Evolutionary conservation across 306 rosid species (phyloP).

Genomic region (Cicer judaicum): DNA sequence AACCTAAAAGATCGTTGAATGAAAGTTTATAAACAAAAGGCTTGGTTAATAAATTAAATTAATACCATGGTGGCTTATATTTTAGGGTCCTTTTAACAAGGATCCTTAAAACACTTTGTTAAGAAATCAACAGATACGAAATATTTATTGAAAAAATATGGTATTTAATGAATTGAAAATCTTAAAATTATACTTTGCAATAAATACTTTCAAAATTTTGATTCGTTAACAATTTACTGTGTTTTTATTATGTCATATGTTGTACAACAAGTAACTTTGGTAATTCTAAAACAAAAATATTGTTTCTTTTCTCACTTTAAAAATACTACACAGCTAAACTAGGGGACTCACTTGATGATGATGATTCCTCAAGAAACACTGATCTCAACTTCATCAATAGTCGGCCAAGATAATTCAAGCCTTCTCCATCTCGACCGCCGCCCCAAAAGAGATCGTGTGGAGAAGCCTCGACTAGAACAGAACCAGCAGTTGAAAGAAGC

Average conservation of each 20-base stretch:
- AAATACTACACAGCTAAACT: conserved; percentile 41
- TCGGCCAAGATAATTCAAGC: conserved; percentile 88
- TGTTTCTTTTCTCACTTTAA: neutral
- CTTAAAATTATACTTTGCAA: neutral
- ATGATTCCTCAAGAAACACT: conserved; percentile 73
- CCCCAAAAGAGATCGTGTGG: conserved; percentile 97
- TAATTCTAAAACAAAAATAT: conserved; percentile 17
- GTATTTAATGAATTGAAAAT: neutral
- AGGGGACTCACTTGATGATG: conserved; percentile 49
- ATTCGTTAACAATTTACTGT: neutral
- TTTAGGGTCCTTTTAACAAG: neutral
- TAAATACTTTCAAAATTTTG: neutral
- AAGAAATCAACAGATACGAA: neutral
- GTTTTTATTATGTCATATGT: conserved; percentile 4
- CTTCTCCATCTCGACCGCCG: conserved; percentile 93
- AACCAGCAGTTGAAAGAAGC: conserved; percentile 81
- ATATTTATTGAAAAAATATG: neutral
- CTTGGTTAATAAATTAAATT: too few species aligned
- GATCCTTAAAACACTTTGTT: neutral
- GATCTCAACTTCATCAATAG: conserved; percentile 85
- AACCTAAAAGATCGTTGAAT: too few species aligned
- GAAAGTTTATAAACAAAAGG: too few species aligned
- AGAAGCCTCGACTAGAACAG: conserved; percentile 90
- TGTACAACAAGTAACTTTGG: conserved; percentile 19
- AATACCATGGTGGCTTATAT: too few species aligned